Base-by-base conservation (phyloP, 768 basidiomycete genomes). In the Pisolithus microcarpus region DNA sequence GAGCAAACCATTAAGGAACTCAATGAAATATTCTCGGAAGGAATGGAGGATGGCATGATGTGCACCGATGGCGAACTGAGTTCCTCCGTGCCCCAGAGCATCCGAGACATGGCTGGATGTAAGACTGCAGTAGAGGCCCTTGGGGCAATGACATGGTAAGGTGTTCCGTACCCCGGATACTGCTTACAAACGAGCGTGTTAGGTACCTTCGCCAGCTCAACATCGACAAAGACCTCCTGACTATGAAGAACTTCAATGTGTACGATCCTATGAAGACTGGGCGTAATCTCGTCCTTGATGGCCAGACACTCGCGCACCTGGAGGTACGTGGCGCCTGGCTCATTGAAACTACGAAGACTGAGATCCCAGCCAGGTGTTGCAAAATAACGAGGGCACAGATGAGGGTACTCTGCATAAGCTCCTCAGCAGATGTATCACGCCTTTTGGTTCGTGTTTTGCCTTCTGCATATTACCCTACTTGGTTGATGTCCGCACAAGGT, bases 181-280 rank as follows among this genome's bases (percentile, higher is more conserved):
- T 46, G 30, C n/a, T 48, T 15, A 31, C 31, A 24, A 30, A 42
- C 23, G 13, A 10, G n/a, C 15, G 36, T 49, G 38, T 30, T 49
- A 84, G 85, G 81, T 92, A 92, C 64, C 79, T 98, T 13, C 83
- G 87, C 36, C 89, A 91, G 54, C 77, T 99, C 38, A 98, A 98
- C 62, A 91, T 98, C 55, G 95, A 94, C 71, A 88, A 91, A 63
- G 94, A 97, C 56, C 82, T 99, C 50, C 67, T 99, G 61, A 89
- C 84, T 49, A 93, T 96, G 86, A 87, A 83, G 71, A 98, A 98
- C 64, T 99, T 99, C 77, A 94, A 97, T 58, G 76, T 96, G 37
- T 96, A 95, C 62, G 92, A 97, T 66, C 96, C 96, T 0, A 91
- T 97, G 81, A 85, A 87, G 64, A 77, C 78, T 53, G 93, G 92